Percentiles rank a stretch among this genome's conserved stretches.
These are phyloP conservation scores for Candida gigantensis DNA, from an alignment of 1,139 yeast species.

Conservation along the genomic window DNA sequence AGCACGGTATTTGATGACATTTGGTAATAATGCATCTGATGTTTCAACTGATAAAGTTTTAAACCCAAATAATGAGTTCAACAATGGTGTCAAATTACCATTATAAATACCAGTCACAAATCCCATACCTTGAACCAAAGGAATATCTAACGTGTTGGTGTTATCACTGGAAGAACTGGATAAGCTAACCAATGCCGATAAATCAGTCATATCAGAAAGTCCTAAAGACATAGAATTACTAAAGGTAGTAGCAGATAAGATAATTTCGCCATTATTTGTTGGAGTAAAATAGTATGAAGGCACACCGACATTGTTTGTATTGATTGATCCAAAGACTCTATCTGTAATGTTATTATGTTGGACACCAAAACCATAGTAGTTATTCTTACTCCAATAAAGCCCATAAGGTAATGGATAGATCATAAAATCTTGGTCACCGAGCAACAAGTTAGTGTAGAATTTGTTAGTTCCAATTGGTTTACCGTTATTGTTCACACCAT, in stretches of 20 bases:
- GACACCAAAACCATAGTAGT: conserved; percentile 62
- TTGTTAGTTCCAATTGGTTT: conserved; percentile 75
- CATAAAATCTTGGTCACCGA: conserved; percentile 62
- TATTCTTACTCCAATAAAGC: conserved; percentile 54
- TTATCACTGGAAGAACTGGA: conserved; percentile 27
- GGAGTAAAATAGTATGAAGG: conserved; percentile 56
- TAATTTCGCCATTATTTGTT: conserved; percentile 49
- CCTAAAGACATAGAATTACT: conserved; percentile 35
- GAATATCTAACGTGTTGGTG: conserved; percentile 37
- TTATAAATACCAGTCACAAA: conserved; percentile 65
- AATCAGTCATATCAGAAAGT: conserved; percentile 51
- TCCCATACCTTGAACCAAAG: conserved; percentile 77
- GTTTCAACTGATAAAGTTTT: conserved; percentile 45
- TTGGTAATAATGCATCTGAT: conserved; percentile 40
- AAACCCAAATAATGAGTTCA: conserved; percentile 59
- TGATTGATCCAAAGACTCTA: conserved; percentile 64
- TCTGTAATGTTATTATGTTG: conserved; percentile 61
- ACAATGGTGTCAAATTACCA: conserved; percentile 51
- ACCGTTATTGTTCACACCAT: conserved; percentile 43
- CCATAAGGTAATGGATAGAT: conserved; percentile 86
- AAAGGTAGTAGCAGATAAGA: conserved; percentile 58
- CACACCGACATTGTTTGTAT: conserved; percentile 22
- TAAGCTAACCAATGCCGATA: conserved; percentile 57
- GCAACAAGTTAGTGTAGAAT: conserved; percentile 75
- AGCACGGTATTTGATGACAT: conserved; percentile 58